phyloP scores from a whole-genome alignment of 2,329 filamentous ascomycete genomes.

The Claviceps purpurea region DNA sequence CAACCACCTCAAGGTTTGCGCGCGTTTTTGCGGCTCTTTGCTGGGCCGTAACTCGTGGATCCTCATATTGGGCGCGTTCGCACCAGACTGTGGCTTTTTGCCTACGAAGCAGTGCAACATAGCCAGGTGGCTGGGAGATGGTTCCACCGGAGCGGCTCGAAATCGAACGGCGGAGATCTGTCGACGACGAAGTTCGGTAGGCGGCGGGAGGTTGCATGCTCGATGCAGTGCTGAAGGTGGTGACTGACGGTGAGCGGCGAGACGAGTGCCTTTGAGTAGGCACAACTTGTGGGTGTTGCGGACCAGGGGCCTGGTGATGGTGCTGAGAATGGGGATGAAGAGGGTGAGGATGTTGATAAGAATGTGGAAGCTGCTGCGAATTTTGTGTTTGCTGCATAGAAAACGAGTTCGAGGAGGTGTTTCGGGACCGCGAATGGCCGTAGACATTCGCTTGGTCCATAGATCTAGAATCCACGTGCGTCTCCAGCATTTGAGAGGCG shows the following conservation, averaged over 20 bases:
- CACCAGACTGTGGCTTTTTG: constrained; percentile 99
- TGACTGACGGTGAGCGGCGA: constrained; percentile 49
- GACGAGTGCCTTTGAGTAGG: constrained; percentile 12
- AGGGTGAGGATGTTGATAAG: constrained; percentile 16
- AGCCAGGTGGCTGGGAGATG: constrained; percentile 51
- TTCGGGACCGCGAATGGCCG: constrained; percentile 41
- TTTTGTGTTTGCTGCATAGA: constrained; percentile 21
- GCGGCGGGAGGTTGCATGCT: constrained; percentile 48
- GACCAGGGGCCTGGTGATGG: constrained; percentile 14
- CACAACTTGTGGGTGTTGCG: constrained; percentile 5
- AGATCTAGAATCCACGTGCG: constrained; percentile 18
- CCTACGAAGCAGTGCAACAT: constrained; percentile 89
- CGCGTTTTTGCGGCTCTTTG: constrained; percentile 79
- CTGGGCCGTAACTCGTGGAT: constrained; percentile 68
- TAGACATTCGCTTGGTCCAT: constrained; percentile 27
- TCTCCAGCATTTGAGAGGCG: constrained; percentile 16
- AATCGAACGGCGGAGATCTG: constrained; percentile 59
- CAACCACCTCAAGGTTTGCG: constrained; percentile 71
- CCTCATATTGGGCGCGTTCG: constrained; percentile 83
- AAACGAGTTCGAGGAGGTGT: constrained; percentile 42
- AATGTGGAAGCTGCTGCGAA: constrained; percentile 10
- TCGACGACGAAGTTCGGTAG: constrained; percentile 41
- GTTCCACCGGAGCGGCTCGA: constrained; percentile 59
- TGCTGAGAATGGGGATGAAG: constrained; percentile 15
- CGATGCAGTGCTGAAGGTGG: constrained; percentile 58